Evolutionary conservation across 164 flowering plant species (phyloP).

Genomic region (Cinnamomum micranthum): DNA sequence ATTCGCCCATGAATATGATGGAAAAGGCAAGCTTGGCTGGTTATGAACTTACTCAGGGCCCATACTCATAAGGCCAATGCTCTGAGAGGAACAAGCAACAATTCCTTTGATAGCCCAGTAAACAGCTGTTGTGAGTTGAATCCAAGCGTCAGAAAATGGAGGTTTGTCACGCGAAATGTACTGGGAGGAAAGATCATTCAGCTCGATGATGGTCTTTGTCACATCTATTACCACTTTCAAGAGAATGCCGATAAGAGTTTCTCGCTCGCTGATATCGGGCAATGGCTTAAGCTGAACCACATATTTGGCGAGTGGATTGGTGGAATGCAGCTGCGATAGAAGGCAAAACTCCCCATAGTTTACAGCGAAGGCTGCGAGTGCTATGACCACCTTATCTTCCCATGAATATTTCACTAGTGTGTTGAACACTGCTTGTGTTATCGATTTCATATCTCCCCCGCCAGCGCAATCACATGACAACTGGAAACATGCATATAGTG

Average conservation of each 20-base stretch:
- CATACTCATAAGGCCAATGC: slow-evolving; percentile 29
- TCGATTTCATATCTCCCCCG: slow-evolving; percentile 50
- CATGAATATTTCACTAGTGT: slow-evolving; percentile 40
- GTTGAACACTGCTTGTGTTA: slow-evolving; percentile 42
- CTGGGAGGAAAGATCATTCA: slow-evolving; percentile 35
- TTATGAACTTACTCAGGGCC: slow-evolving; percentile 19
- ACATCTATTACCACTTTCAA: slow-evolving; percentile 32
- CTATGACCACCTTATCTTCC: slow-evolving; percentile 48
- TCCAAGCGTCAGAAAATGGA: slow-evolving; percentile 25
- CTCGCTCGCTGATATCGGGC: slow-evolving; percentile 46
- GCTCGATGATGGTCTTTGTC: slow-evolving; percentile 39
- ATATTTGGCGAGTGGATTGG: slow-evolving; percentile 40
- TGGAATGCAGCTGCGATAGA: slow-evolving; percentile 25
- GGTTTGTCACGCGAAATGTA: slow-evolving; percentile 36
- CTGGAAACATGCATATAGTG: slow-evolving; percentile 20
- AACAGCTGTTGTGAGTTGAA: slow-evolving; percentile 41
- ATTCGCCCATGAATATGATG: too few relatives aligned
- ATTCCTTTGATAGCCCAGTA: slow-evolving; percentile 50
- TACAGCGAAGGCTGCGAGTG: slow-evolving; percentile 39
- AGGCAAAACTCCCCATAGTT: slow-evolving; percentile 52
- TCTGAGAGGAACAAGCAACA: slow-evolving; percentile 43
- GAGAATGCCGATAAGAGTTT: slow-evolving; percentile 37
- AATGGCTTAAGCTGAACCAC: slow-evolving; percentile 38
- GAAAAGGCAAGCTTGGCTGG: too few relatives aligned
- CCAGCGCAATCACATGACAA: slow-evolving; percentile 56